Conservation (phyloP, 257 asterid genomes). For the Solanum tacnaense region DNA sequence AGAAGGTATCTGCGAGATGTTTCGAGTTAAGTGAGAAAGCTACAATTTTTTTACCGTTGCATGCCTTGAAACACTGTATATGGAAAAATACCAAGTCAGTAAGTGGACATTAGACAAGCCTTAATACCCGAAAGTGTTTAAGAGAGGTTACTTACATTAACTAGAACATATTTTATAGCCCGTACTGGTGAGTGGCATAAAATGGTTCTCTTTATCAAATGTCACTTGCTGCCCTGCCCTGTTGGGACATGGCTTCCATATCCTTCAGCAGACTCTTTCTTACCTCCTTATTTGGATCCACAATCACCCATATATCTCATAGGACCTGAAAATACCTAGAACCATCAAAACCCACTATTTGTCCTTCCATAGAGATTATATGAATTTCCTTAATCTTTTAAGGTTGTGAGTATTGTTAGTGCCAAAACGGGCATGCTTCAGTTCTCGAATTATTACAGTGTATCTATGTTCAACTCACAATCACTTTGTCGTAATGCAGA, state of each 20-base stretch:
- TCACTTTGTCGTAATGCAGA: background rate
- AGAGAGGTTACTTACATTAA: background rate
- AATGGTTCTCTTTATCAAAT: background rate
- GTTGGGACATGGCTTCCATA: background rate
- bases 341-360: background rate
- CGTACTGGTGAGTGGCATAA: background rate
- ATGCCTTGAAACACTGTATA: background rate
- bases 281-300: background rate
- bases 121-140: background rate
- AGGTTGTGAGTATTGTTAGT: background rate
- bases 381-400: background rate
- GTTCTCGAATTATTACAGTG: background rate
- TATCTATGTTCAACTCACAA: background rate
- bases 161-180: background rate
- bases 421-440: background rate
- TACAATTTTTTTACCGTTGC: background rate
- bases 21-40: background rate
- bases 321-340: background rate
- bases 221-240: background rate
- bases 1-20: background rate
- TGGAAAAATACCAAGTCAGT: background rate
- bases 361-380: background rate
- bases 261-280: background rate
- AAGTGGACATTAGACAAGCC: background rate
- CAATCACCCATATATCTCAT: background rate